A percentile compares a stretch with the other conserved stretches of the same genome.
These are phyloP conservation scores for Thelonectria rubi DNA, from an alignment of 2,329 filamentous ascomycete species.

Conservation along the genomic window DNA sequence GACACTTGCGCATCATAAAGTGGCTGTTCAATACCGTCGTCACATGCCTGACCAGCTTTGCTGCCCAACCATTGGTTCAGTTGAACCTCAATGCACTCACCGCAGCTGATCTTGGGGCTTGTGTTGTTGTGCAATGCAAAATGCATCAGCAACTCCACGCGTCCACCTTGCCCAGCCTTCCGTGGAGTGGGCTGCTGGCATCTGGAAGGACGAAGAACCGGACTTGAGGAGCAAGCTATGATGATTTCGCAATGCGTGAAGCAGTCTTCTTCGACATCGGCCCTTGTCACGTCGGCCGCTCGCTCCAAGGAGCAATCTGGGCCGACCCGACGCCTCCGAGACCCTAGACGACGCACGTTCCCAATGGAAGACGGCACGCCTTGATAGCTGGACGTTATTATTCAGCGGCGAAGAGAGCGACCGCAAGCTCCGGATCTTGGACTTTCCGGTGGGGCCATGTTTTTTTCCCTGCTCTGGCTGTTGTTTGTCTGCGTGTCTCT, in stretches of 20 bases:
- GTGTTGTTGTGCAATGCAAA: conserved; percentile 6
- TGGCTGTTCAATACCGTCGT: too few relatives aligned
- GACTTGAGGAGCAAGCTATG: not conserved
- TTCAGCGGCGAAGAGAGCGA: not conserved
- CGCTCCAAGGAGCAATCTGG: not conserved
- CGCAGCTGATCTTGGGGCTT: conserved; percentile 9
- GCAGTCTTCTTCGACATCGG: not conserved
- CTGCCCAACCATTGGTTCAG: too few relatives aligned
- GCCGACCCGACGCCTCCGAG: conserved; percentile 18
- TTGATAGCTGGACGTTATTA: conserved; percentile 6
- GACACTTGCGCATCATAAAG: too few relatives aligned
- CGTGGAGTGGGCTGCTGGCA: conserved; percentile 13
- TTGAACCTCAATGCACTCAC: not conserved
- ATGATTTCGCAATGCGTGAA: not conserved
- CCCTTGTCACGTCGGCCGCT: not conserved
- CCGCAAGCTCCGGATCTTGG: conserved; percentile 12
- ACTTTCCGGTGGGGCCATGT: conserved; percentile 23
- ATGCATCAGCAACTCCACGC: conserved; percentile 17
- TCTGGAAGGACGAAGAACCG: not conserved
- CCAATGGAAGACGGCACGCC: conserved; percentile 5
- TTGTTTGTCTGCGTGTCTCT: not conserved
- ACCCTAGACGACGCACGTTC: conserved; percentile 13
- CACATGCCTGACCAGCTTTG: too few relatives aligned
- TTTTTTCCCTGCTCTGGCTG: not conserved
- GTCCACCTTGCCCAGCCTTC: conserved; percentile 1